A percentile compares a stretch with the other conserved stretches of the same genome.
Conservation (phyloP, 257 asterid genomes). For the Solanum bulbocastanum region DNA sequence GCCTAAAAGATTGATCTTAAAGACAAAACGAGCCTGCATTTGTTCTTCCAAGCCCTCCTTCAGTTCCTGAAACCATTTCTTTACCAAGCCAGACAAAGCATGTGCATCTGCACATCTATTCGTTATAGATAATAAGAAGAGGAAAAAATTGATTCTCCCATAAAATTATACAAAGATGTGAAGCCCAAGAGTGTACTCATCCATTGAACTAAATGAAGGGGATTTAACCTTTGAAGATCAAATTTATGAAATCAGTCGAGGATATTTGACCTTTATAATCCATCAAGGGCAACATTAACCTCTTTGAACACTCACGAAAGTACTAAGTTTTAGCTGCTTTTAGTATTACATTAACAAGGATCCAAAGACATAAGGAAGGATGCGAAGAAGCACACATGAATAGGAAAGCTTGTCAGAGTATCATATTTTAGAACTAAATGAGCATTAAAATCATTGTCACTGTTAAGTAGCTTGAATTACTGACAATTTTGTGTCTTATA, state of each 20-base stretch:
- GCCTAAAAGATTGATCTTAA: constrained; percentile 48
- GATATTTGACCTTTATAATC: not conserved
- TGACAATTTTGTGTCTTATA: not conserved
- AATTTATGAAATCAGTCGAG: not conserved
- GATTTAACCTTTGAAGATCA: not conserved
- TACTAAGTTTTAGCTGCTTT: not conserved
- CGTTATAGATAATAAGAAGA: constrained; percentile 9
- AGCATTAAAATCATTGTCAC: not conserved
- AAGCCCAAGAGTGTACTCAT: not conserved
- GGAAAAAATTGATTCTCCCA: not conserved
- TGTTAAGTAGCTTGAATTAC: not conserved
- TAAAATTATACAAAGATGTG: not conserved
- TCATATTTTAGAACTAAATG: not conserved
- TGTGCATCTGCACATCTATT: constrained; percentile 45
- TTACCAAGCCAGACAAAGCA: constrained; percentile 48
- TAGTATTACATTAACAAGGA: not conserved
- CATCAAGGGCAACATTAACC: not conserved
- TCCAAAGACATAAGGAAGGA: not conserved
- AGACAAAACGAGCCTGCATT: constrained; percentile 58
- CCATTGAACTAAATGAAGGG: not conserved
- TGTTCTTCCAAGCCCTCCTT: constrained; percentile 47
- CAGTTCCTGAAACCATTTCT: constrained; percentile 74
- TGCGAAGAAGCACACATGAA: not conserved
- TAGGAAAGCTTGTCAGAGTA: not conserved
- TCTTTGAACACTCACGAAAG: not conserved